Percentiles rank a stretch among this genome's conserved stretches.
These are phyloP conservation scores for Hymenoscyphus fraxineus DNA, from an alignment of 2,329 filamentous ascomycete genomes.

Conservation along the genomic window DNA sequence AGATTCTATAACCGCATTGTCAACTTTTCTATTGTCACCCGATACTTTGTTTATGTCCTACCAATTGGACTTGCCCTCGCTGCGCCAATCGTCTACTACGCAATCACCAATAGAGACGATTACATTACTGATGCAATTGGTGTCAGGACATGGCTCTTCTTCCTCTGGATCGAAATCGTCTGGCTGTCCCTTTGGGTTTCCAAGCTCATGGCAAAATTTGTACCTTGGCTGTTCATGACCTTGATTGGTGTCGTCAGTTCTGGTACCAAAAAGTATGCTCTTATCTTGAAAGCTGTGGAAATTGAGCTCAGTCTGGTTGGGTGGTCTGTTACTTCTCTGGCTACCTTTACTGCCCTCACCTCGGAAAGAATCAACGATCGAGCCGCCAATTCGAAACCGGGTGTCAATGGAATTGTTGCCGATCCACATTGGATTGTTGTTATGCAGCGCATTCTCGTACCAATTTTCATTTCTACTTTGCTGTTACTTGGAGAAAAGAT, in stretches of 20 bases:
- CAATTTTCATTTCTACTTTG: constrained; percentile 63
- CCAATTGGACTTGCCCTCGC: constrained; percentile 59
- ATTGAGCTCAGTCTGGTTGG: constrained; percentile 66
- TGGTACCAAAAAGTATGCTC: constrained; percentile 67
- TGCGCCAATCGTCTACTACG: constrained; percentile 53
- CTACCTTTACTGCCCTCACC: constrained; percentile 58
- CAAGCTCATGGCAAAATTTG: constrained; percentile 59
- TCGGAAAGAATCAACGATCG: constrained; percentile 17
- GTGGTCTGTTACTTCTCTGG: constrained; percentile 60
- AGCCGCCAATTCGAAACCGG: neutral
- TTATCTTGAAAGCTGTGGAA: constrained; percentile 60
- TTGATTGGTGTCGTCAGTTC: constrained; percentile 66
- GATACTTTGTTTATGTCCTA: constrained; percentile 64
- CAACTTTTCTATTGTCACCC: constrained; percentile 57
- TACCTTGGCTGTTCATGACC: constrained; percentile 64
- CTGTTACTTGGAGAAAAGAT: constrained; percentile 74
- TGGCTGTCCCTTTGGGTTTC: constrained; percentile 66
- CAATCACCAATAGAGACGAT: constrained; percentile 24
- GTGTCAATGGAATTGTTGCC: neutral
- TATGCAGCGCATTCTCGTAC: constrained; percentile 62
- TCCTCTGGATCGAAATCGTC: constrained; percentile 65
- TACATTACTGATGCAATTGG: constrained; percentile 33
- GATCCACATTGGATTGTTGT: constrained; percentile 48
- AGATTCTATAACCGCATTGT: constrained; percentile 61
- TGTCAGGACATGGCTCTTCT: constrained; percentile 56